Evolutionary conservation across 805 yeast genomes (phyloP), one percentile per base, ranked within the genome.

Genomic region (Metschnikowia kunwiensis): DNA sequence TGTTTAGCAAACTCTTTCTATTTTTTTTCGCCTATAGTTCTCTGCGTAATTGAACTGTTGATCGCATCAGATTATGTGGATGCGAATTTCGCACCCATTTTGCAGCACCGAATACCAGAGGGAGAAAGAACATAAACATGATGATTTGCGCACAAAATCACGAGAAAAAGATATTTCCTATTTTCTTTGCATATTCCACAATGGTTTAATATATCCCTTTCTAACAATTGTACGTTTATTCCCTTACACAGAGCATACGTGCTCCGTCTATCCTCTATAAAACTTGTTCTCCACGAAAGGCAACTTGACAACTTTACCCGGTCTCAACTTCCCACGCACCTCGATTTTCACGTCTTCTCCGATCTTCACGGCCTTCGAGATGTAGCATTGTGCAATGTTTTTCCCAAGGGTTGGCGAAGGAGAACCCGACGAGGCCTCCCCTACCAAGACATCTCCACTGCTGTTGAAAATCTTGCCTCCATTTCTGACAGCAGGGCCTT

Each of bases 401-500:
- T 75, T 75, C 20, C 83, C 83, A 36, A 84, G 60, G 14, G 74
- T 69, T 53, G 82, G 72, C 46, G 82, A 68, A 37, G 80, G 65
- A 60, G 79, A 51, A 66, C 86, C 69, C 71, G 97, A 57, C 3
- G 70, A 63, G 76, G 80, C 57, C 73, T 72, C 55, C 30, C 81
- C 72, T 57, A 78, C 68, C 42, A 65, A 65, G 23, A 69, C 68
- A 20, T 69, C 65, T 15, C 80, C 80, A 18, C 74, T 77, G n/a
- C 57, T 60, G 34, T 65, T 57, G 46, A 72, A 81, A 10, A 91
- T 74, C 50, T 77, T 77, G 48, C 77, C 69, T 7, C 85, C 87
- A 17, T 81, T 82, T 61, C 98, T 79, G 21, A 97, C 96, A 2
- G 98, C 87, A 8, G 97, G 97, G 1, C 97, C 97, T 46, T 72